Base-by-base conservation (phyloP, 805 yeast species). In the Spathaspora arborariae region DNA sequence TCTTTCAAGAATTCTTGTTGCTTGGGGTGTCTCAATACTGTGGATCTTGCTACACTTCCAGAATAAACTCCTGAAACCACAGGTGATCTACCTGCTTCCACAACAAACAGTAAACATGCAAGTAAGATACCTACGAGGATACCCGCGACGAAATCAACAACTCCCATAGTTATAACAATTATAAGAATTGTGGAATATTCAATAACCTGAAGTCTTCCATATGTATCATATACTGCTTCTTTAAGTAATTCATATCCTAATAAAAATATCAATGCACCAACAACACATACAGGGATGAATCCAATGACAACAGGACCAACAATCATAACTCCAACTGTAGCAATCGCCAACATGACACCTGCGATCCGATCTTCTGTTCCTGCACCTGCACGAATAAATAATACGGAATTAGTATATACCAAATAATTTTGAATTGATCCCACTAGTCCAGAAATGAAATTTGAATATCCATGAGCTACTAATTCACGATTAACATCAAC, bases 371-470 rank as follows among this genome's bases (percentile, higher is more conserved):
- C 84, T 57, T 90, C 95, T 2, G 96, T 98, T 20, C 99, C 99
- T 2, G 96, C 98, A 22, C 99, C 99, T 2, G 97, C 95, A 53
- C 95, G 76, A 53, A 92, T 89, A 62, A 94, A 94, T 44, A 94
- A 68, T 18, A 94, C 87, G 30, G 96, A 85, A 67, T 94, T 94
- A 3, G 98, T 92, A 65, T 94, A 94, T 11, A 94, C 99, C 59
- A 94, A 68, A 63, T 94, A 94, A 65, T 94, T 94, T 61, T 92
- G 98, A 51, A 94, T 89, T 1, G 96, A 84, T 0, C 99, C 99
- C 39, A 78, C 57, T 18, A 82, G 51, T 1, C 98, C 99, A 41
- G 96, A 85, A 5, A 94, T 56, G 9, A 85, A 82, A 61, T 94
- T 94, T 4, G 97, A 88, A 50, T 85, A 77, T 2, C 99, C 99